Base-by-base conservation (phyloP, 2,329 filamentous ascomycete species). In the Diaporthe velutina region DNA sequence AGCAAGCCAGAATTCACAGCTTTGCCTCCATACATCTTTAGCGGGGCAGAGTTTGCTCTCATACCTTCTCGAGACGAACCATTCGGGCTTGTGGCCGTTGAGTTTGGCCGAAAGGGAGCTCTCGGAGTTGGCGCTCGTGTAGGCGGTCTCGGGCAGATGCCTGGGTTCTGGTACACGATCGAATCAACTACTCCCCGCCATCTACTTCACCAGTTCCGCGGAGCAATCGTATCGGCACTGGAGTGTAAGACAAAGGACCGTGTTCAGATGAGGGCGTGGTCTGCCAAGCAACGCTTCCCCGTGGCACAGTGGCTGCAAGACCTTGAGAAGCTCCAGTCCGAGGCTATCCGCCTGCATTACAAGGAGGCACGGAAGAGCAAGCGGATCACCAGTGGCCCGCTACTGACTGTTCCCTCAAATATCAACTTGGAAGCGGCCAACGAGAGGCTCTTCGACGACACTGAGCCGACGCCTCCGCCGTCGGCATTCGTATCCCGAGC, bases 111-210 rank as follows among this genome's bases (percentile, higher is more conserved):
- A 33, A 93, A 93, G 80, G 92, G 91, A 78, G 92, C 91, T 28
- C 85, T 93, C 57, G 91, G 91, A 78, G 90, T 93, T 73, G 92
- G 91, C 60, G 90, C 91, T 50, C 86, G 91, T 71, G 92, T 93
- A 50, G 91, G 91, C 77, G 92, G 91, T 72, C 85, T 93, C 30
- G 91, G 91, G n/a, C 90, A 92, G 79, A 93, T 93, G 91, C 92
- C 92, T 28, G 92, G 92, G 33, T 93, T 91, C 89, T 93, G 91
- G 91, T 93, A 90, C 80, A 93, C 91, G 0, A 89, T 93, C 73
- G 92, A 93, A 80, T 92, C 90, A 0, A 91, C 88, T 8, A 90
- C 90, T 2, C 91, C 91, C 0, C 87, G 87, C 57, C 91, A 93
- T 83, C 83, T 93, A 57, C 84, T 93, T 71, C 88, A 90, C 60